Evolutionary conservation across 2,329 filamentous ascomycete species (phyloP), one percentile per base, ranked within the genome.

Genomic region (Fusarium avenaceum): DNA sequence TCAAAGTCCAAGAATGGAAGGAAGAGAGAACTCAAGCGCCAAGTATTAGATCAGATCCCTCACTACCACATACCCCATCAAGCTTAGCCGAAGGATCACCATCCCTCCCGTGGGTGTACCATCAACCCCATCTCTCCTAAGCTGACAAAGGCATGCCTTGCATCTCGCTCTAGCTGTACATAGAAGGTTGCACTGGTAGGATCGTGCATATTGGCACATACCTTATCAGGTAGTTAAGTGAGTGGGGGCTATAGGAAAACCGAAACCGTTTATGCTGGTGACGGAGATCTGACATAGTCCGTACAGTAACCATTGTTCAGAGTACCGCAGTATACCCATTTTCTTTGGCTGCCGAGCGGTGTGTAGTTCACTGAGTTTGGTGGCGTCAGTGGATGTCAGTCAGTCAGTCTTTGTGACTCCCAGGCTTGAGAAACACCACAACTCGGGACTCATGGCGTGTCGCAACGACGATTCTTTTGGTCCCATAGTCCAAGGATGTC

Each of bases 401-500:
- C 22, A 45, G 32, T 22, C 22, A 45, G 32, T 22, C 24, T 46
- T 33, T 30, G 6, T 52, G 42, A 22, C 14, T 17, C n/a, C 33
- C 17, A 51, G n/a, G 15, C 4, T 15, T 6, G 43, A 46, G 19
- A 26, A 43, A 22, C 22, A 28, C n/a, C 51, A 54, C 7, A 4
- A 7, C 24, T 46, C 24, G 22, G 13, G 33, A 38, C 11, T 13
- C 11, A 60, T 60, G 57, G 40, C 45, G 30, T 80, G 77, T 49
- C 64, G 59, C 46, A 75, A 76, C 69, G 79, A 81, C 65, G 52
- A 72, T 48, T 59, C 74, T 17, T 76, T 84, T n/a, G 81, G 82
- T 6, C 81, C 82, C 0, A 59, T 69, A n/a, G 78, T 84, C 32
- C 56, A 69, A 11, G 81, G 79, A 24, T 84, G 82, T 54, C 79